A percentile compares a stretch with the other conserved stretches of the same genome.
phyloP scores from a whole-genome alignment of 331 rosid species.

The Rosa hybrid region DNA sequence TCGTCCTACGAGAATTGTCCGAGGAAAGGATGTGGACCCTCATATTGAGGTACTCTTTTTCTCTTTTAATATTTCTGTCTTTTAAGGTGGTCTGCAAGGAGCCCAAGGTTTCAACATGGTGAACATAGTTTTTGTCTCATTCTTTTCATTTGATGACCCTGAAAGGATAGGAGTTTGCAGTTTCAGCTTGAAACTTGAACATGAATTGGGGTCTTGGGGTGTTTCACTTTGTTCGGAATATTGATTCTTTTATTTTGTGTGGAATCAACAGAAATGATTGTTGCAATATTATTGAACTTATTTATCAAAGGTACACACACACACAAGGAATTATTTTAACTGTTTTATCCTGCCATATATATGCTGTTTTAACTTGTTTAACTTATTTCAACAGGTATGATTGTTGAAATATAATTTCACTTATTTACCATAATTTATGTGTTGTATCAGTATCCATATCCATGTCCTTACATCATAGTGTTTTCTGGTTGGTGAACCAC shows the following conservation, averaged over 20 bases:
- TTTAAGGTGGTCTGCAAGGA: neutral
- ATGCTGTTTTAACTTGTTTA: neutral
- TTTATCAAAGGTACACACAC: neutral
- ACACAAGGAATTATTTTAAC: neutral
- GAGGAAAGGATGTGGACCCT: constrained; percentile 70
- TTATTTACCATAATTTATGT: neutral
- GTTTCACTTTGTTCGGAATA: neutral
- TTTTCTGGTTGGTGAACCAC: neutral
- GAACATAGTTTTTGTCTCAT: neutral
- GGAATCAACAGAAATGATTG: neutral
- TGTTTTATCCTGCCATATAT: neutral
- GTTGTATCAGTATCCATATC: neutral
- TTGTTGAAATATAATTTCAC: too few species aligned
- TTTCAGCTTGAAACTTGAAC: neutral
- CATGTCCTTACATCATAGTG: neutral
- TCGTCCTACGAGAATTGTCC: constrained; percentile 93
- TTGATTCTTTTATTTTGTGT: neutral
- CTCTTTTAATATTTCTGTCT: neutral
- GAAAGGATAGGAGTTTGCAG: neutral
- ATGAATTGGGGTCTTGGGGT: neutral
- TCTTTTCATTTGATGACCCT: neutral
- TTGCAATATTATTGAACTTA: neutral
- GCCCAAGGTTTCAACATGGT: neutral
- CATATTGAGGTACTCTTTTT: constrained; percentile 48
- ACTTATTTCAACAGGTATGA: neutral